phyloP scores from a whole-genome alignment of 2,329 filamentous ascomycete species.

The Xylariales sp. region DNA sequence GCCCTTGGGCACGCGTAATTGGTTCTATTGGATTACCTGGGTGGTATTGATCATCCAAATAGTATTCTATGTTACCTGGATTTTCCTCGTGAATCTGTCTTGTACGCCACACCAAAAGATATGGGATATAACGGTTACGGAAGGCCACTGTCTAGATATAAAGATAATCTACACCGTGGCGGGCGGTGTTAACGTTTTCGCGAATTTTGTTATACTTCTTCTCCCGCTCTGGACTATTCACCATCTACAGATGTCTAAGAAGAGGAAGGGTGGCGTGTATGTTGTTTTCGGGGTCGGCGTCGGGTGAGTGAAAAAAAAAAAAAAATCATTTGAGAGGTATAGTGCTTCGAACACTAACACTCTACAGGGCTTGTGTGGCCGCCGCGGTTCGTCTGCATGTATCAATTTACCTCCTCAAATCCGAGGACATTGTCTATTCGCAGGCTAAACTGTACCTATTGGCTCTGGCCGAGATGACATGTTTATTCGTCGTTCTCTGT shows the following conservation, averaged over 20 bases:
- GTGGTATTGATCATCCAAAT: constrained; percentile 40
- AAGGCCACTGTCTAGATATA: constrained; percentile 52
- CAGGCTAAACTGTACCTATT: constrained; percentile 55
- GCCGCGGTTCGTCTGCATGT: constrained; percentile 51
- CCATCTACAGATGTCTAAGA: constrained; percentile 54
- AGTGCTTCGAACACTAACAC: background rate
- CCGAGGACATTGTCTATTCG: constrained; percentile 50
- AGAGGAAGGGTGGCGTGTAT: constrained; percentile 55
- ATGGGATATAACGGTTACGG: constrained; percentile 45
- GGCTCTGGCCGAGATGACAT: constrained; percentile 57
- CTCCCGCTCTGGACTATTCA: constrained; percentile 56
- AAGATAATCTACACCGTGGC: constrained; percentile 56
- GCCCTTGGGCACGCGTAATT: constrained; percentile 29
- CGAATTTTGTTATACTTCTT: constrained; percentile 55
- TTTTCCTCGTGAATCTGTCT: constrained; percentile 45
- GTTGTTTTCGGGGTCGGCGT: constrained; percentile 56
- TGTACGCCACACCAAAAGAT: constrained; percentile 45
- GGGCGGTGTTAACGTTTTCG: constrained; percentile 57
- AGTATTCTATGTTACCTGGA: constrained; percentile 39
- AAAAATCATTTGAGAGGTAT: background rate
- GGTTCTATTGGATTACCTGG: constrained; percentile 43
- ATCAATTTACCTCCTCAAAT: constrained; percentile 46
- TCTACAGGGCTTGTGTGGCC: constrained; percentile 51
- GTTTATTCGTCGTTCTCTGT: constrained; percentile 56
- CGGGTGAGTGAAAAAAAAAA: constrained; percentile 45